A percentile compares a stretch with the other conserved stretches of the same genome.
phyloP scores from a whole-genome alignment of 345 rosid species.

The Capsella bursapastoris region DNA sequence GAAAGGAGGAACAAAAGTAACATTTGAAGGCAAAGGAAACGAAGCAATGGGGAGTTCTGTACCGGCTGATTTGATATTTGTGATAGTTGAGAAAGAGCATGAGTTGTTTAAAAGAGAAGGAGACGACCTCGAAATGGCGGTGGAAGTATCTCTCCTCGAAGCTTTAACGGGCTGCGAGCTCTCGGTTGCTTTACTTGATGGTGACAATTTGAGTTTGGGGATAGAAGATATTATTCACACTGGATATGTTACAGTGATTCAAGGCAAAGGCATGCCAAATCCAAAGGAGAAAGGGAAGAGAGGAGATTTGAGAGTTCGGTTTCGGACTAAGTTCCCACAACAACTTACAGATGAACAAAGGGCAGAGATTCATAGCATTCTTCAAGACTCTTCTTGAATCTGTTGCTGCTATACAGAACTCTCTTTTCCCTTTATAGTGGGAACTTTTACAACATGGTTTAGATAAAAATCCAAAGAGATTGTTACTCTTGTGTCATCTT shows the following conservation, averaged over 20 bases:
- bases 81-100: slow-evolving; percentile 67
- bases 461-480: slow-evolving; percentile 22
- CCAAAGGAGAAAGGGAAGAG: slow-evolving; percentile 57
- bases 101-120: slow-evolving; percentile 61
- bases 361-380: slow-evolving; percentile 48
- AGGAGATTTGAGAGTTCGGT: slow-evolving; percentile 60
- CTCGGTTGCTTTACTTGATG: slow-evolving; percentile 62
- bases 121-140: slow-evolving; percentile 62
- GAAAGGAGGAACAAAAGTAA: slow-evolving; percentile 78
- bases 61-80: slow-evolving; percentile 71
- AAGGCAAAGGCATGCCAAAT: slow-evolving; percentile 75
- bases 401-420: not conserved
- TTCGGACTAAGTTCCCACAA: slow-evolving; percentile 57
- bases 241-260: slow-evolving; percentile 54
- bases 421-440: slow-evolving; percentile 18
- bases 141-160: slow-evolving; percentile 63
- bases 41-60: slow-evolving; percentile 58
- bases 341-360: slow-evolving; percentile 60
- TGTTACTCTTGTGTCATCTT: slow-evolving; percentile 19
- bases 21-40: slow-evolving; percentile 83
- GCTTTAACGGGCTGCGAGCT: slow-evolving; percentile 70
- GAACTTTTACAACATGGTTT: slow-evolving; percentile 35
- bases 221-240: slow-evolving; percentile 62
- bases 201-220: slow-evolving; percentile 46
- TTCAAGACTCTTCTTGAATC: slow-evolving; percentile 50